These are phyloP conservation scores for Amniculicola lignicola DNA, from an alignment of 495 filamentous ascomycete species.

Conservation along the genomic window DNA sequence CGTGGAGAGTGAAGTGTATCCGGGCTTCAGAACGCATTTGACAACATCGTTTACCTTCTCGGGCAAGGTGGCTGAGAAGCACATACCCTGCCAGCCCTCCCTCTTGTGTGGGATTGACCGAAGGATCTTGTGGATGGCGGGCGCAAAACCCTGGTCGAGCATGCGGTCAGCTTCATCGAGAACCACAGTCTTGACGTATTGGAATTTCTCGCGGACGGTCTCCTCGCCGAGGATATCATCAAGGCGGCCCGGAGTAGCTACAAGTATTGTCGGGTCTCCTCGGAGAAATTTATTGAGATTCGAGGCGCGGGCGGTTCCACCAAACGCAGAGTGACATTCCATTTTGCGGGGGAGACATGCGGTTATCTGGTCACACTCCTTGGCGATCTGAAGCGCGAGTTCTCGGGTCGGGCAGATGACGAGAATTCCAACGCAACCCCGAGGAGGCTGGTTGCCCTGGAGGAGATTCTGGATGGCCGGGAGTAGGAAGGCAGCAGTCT, in stretches of 20 bases:
- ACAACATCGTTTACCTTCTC: slow-evolving; percentile 61
- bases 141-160: slow-evolving; percentile 62
- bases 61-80: slow-evolving; percentile 68
- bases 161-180: slow-evolving; percentile 69
- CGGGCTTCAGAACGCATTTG: slow-evolving; percentile 52
- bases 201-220: slow-evolving; percentile 44
- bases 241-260: slow-evolving; percentile 63
- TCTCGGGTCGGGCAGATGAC: slow-evolving; percentile 66
- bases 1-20: slow-evolving; percentile 61
- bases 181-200: slow-evolving; percentile 56
- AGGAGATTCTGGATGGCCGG: slow-evolving; percentile 25
- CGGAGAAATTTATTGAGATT: slow-evolving; percentile 49
- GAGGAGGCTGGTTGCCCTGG: slow-evolving; percentile 33
- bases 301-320: slow-evolving; percentile 51
- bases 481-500: slow-evolving; percentile 35
- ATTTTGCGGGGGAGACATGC: slow-evolving; percentile 43
- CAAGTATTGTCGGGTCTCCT: slow-evolving; percentile 52
- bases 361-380: slow-evolving; percentile 54
- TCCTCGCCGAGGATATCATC: slow-evolving; percentile 58
- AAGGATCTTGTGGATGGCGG: slow-evolving; percentile 57
- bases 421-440: slow-evolving; percentile 57
- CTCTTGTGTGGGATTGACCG: slow-evolving; percentile 55
- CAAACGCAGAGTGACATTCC: slow-evolving; percentile 54
- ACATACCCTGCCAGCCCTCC: slow-evolving; percentile 62
- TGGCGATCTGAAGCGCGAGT: slow-evolving; percentile 64